Percentiles rank a stretch among this genome's conserved stretches.
phyloP scores from a whole-genome alignment of 768 basidiomycete genomes.

The Calocybe indica region DNA sequence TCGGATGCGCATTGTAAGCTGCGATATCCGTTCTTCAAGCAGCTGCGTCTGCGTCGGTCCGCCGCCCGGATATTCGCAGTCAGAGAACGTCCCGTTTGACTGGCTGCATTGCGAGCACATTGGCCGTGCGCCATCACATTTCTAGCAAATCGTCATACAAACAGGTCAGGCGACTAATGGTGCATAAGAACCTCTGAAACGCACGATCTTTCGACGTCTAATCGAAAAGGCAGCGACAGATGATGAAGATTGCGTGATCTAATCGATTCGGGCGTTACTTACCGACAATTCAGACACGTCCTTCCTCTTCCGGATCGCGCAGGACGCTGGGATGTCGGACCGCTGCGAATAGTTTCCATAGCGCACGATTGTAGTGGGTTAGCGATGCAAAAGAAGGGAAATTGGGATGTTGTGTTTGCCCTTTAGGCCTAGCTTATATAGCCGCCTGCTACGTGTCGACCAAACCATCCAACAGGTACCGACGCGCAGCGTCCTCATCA shows the following conservation, averaged over 20 bases:
- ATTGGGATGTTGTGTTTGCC: too few species aligned
- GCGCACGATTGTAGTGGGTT: too few species aligned
- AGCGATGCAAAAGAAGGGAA: too few species aligned
- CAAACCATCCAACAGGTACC: too few species aligned
- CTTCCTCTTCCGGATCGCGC: too few species aligned
- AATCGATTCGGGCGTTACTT: too few species aligned
- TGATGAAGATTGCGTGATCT: neutral
- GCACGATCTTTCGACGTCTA: conserved; percentile 10
- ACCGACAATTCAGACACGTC: too few species aligned
- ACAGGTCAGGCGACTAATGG: neutral
- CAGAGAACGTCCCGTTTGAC: conserved; percentile 3
- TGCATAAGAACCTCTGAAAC: neutral
- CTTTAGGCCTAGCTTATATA: too few species aligned
- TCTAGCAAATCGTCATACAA: neutral
- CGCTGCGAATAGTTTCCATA: too few species aligned
- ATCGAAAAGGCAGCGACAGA: neutral
- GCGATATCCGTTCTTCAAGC: conserved; percentile 6
- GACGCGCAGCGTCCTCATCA: too few species aligned
- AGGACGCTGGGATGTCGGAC: too few species aligned
- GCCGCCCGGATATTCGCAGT: conserved; percentile 10
- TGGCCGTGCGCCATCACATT: conserved; percentile 8
- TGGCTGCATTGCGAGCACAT: conserved; percentile 4
- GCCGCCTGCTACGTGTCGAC: too few species aligned
- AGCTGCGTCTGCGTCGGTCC: conserved; percentile 3
- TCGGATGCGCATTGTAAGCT: conserved; percentile 4